Evolutionary conservation across 805 yeast species (phyloP).

Genomic region (Kregervanrija pseudodelftensis): DNA sequence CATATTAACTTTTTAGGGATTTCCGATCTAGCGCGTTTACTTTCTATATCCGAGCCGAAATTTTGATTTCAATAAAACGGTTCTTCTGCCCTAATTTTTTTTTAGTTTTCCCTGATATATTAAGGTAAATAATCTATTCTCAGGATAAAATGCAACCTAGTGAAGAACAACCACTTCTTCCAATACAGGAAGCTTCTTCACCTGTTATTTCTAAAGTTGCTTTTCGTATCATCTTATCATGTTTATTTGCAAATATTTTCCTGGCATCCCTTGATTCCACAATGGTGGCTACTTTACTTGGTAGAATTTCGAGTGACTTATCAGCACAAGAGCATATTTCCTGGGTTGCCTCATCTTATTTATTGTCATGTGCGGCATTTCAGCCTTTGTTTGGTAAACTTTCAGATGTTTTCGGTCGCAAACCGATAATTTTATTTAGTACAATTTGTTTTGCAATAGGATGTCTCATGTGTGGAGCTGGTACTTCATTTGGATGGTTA

Average conservation of each 20-base stretch:
- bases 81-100: too few relatives aligned
- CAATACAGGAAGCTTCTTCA: too few relatives aligned
- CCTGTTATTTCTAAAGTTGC: background rate
- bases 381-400: conserved; percentile 51
- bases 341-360: conserved; percentile 37
- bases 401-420: conserved; percentile 49
- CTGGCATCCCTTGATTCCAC: conserved; percentile 49
- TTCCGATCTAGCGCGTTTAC: too few relatives aligned
- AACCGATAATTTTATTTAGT: conserved; percentile 29
- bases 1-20: too few relatives aligned
- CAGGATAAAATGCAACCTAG: too few relatives aligned
- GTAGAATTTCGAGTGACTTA: conserved; percentile 46
- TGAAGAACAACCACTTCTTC: too few relatives aligned
- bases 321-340: conserved; percentile 35
- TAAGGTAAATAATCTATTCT: too few relatives aligned
- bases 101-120: too few relatives aligned
- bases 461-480: conserved; percentile 35
- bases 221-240: conserved; percentile 9
- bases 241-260: conserved; percentile 25
- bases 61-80: too few relatives aligned
- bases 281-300: conserved; percentile 44
- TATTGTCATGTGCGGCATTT: conserved; percentile 39
- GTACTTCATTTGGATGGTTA: conserved; percentile 34
- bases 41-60: too few relatives aligned
- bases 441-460: conserved; percentile 31